phyloP scores from a whole-genome alignment of 768 basidiomycete species.

The Asterophora parasitica region DNA sequence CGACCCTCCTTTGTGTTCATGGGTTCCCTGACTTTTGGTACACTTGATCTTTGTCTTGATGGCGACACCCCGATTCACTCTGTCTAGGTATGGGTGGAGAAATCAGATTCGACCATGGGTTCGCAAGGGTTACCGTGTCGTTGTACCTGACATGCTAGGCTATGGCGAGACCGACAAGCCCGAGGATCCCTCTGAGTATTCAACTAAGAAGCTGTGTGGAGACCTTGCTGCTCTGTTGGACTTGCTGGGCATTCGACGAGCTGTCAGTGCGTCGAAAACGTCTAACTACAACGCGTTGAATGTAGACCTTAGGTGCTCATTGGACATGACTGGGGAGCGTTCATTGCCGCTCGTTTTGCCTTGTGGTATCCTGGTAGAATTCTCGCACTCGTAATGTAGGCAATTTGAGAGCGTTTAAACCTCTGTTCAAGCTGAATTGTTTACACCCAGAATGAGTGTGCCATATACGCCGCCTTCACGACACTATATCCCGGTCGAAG shows the following conservation, averaged over 20 bases:
- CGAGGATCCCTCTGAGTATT: conserved; percentile 46
- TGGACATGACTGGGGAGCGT: conserved; percentile 82
- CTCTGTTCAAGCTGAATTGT: not conserved
- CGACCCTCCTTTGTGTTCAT: conserved; percentile 68
- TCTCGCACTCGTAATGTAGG: conserved; percentile 55
- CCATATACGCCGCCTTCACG: conserved; percentile 60
- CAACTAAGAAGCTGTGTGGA: conserved; percentile 51
- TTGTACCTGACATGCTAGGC: conserved; percentile 61
- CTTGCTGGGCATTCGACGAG: conserved; percentile 42
- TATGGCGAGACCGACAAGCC: conserved; percentile 67
- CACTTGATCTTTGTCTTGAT: not conserved
- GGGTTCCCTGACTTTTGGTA: conserved; percentile 72
- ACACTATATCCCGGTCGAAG: conserved; percentile 43
- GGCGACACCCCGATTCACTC: not conserved
- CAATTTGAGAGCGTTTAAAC: conserved; percentile 1
- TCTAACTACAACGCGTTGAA: not conserved
- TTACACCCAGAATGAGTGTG: conserved; percentile 50
- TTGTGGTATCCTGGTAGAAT: conserved; percentile 68
- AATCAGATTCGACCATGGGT: conserved; percentile 72
- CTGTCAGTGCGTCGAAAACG: conserved; percentile 36
- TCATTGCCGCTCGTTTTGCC: conserved; percentile 58
- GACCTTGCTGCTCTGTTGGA: conserved; percentile 69
- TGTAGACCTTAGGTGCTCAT: conserved; percentile 45
- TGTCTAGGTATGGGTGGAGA: conserved; percentile 66
- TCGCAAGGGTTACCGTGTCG: conserved; percentile 52